Evolutionary conservation across 2,329 filamentous ascomycete species (phyloP), one percentile per base, ranked within the genome.

Genomic region (Colletotrichum brevisporum): DNA sequence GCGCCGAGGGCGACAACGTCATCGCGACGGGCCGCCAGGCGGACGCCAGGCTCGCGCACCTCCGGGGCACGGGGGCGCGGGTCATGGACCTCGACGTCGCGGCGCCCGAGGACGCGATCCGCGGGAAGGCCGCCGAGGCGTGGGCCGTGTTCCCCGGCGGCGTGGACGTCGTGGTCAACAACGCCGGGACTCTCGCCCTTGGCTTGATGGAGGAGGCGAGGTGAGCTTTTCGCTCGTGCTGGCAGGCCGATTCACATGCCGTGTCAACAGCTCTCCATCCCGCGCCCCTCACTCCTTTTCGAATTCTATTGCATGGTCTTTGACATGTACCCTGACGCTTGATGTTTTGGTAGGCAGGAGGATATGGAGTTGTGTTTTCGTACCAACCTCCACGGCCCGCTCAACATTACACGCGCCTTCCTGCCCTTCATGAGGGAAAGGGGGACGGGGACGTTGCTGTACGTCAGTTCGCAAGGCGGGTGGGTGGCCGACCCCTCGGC

Each of bases 11-110:
- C 0, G 80, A 84, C 52, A 78, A 80, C 16, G 79, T 83, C 16
- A 80, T 84, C 59, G 82, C 82, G 0, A 83, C 81, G 0, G 81
- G 80, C 0, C 80, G 82, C 5, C 76, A 80, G 18, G 78, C 78
- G 0, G 76, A 78, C 9, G 53, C 36, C 12, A 79, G 72, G n/a
- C 76, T 81, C 4, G 61, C 75, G 39, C 74, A 82, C n/a, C 80
- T 85, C 43, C 10, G 15, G 10, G 45, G 55, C 12, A 54, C 45
- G 9, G 48, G 47, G 5, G 68, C 54, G 24, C 21, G 26, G 31
- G 27, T 56, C 58, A 50, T 63, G 47, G 53, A 59, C 26, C 48
- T 64, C 15, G 68, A 68, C 26, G 47, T 64, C n/a, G 36, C 48
- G 18, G 47, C 47, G n/a, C 18, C 43, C 8, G 50, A 56, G 47